phyloP scores from a whole-genome alignment of 176 grass and related monocot species.

The Carex myosuroides region DNA sequence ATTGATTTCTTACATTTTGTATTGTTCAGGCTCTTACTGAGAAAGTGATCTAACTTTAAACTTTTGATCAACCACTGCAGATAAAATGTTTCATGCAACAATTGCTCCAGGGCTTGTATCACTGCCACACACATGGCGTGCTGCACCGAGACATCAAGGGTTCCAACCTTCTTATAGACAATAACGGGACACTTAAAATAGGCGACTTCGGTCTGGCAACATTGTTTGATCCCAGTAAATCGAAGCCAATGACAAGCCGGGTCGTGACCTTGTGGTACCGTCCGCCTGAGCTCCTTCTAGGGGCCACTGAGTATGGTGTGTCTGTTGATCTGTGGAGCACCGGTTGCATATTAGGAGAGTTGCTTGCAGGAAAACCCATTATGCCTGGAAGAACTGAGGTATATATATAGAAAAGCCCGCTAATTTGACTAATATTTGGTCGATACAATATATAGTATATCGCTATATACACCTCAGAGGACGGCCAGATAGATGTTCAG shows the following conservation, averaged over 20 bases:
- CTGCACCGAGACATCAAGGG: conserved; percentile 88
- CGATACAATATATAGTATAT: not conserved
- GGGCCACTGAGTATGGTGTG: conserved; percentile 62
- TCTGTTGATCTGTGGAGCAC: conserved; percentile 90
- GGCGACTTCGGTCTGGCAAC: conserved; percentile 82
- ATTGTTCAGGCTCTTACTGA: not conserved
- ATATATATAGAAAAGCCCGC: not conserved
- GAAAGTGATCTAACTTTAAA: not conserved
- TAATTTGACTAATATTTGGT: not conserved
- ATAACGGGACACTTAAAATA: conserved; percentile 61
- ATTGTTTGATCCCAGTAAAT: conserved; percentile 53
- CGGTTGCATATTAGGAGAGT: conserved; percentile 85
- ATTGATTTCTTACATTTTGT: not conserved
- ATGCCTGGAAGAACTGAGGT: conserved; percentile 96
- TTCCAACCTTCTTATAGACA: conserved; percentile 68
- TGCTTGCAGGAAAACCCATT: conserved; percentile 75
- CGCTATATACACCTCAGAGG: not conserved
- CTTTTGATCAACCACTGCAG: conserved; percentile 35
- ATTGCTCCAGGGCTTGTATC: conserved; percentile 67
- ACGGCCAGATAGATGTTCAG: not conserved
- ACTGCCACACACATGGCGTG: conserved; percentile 67
- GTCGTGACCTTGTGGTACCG: conserved; percentile 93
- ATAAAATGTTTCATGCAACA: conserved; percentile 71
- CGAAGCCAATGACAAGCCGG: conserved; percentile 61
- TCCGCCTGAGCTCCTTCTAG: conserved; percentile 77